A percentile compares a stretch with the other conserved stretches of the same genome.
These are phyloP conservation scores for Spergularia azorica DNA, from an alignment of 179 eudicot species.

Conservation along the genomic window DNA sequence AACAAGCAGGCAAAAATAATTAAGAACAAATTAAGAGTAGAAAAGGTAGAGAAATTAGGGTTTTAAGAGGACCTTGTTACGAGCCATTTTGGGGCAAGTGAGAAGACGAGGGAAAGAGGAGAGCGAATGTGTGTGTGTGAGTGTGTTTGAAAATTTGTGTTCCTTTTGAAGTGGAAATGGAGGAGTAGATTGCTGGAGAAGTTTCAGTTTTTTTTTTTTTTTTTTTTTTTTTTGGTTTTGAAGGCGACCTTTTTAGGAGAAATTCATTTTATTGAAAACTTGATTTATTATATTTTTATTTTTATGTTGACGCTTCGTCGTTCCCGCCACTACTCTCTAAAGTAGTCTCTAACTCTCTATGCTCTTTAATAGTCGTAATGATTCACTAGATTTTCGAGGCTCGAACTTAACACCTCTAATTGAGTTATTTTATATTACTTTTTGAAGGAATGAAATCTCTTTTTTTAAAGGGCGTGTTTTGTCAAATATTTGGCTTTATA, in stretches of 20 bases:
- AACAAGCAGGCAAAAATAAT: not conserved
- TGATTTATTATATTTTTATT: no score
- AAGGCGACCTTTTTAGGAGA: not conserved
- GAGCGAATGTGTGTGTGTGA: not conserved
- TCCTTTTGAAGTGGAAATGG: not conserved
- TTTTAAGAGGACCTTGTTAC: constrained; percentile 37
- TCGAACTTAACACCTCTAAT: no score
- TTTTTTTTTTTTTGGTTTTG: not conserved
- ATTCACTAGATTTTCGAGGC: not conserved
- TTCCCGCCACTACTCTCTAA: constrained; percentile 14
- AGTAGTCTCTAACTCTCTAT: no score
- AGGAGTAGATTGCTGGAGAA: constrained; percentile 23
- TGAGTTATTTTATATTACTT: no score
- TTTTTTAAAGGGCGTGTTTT: no score
- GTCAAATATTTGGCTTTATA: no score
- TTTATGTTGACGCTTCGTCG: not conserved
- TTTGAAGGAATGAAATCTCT: no score
- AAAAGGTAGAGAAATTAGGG: not conserved
- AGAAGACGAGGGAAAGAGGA: not conserved
- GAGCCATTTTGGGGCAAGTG: constrained; percentile 39
- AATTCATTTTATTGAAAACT: no score
- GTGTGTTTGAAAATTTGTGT: not conserved
- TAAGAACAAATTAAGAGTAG: not conserved
- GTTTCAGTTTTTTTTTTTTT: constrained; percentile 16
- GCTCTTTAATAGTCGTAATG: no score